A percentile compares a stretch with the other conserved stretches of the same genome.
These are phyloP conservation scores for Macroventuria anomochaeta DNA, from an alignment of 2,329 filamentous ascomycete genomes.

Conservation along the genomic window DNA sequence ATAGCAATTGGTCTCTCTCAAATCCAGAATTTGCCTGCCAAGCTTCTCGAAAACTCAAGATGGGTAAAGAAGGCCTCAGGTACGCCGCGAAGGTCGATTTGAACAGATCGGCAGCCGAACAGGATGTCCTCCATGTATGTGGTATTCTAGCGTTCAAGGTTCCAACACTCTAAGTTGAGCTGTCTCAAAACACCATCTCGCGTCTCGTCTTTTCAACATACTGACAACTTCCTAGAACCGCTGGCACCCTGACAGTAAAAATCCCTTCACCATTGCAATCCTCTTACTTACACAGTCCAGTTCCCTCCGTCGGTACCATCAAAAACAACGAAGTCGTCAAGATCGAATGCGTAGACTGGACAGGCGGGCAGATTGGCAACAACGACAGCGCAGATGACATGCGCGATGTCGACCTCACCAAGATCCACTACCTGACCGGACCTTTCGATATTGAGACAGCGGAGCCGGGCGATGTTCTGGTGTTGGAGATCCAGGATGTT, in stretches of 20 bases:
- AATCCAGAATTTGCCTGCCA: not conserved
- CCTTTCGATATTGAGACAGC: slow-evolving; percentile 87
- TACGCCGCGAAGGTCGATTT: slow-evolving; percentile 76
- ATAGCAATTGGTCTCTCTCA: not conserved
- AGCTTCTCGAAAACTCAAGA: slow-evolving; percentile 27
- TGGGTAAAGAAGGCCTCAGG: slow-evolving; percentile 66
- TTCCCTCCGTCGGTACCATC: slow-evolving; percentile 75
- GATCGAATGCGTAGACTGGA: slow-evolving; percentile 88
- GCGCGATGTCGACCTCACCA: slow-evolving; percentile 81
- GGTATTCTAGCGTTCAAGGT: too few species aligned
- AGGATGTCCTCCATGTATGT: slow-evolving; percentile 72
- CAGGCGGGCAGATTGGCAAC: slow-evolving; percentile 79
- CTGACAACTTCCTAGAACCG: slow-evolving; percentile 67
- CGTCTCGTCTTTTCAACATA: not conserved
- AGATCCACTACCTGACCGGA: slow-evolving; percentile 85
- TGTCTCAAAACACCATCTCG: too few species aligned
- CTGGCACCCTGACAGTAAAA: slow-evolving; percentile 85
- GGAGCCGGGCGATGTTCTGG: slow-evolving; percentile 81
- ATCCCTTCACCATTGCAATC: not conserved
- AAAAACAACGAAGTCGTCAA: slow-evolving; percentile 87
- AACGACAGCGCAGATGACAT: slow-evolving; percentile 90
- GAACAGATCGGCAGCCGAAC: slow-evolving; percentile 72
- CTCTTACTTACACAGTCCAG: slow-evolving; percentile 54
- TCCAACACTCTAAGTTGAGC: too few species aligned
- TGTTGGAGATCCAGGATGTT: slow-evolving; percentile 92